Evolutionary conservation across 257 asterid genomes (phyloP), one percentile per base, ranked within the genome.

Genomic region (Solanum phureja): DNA sequence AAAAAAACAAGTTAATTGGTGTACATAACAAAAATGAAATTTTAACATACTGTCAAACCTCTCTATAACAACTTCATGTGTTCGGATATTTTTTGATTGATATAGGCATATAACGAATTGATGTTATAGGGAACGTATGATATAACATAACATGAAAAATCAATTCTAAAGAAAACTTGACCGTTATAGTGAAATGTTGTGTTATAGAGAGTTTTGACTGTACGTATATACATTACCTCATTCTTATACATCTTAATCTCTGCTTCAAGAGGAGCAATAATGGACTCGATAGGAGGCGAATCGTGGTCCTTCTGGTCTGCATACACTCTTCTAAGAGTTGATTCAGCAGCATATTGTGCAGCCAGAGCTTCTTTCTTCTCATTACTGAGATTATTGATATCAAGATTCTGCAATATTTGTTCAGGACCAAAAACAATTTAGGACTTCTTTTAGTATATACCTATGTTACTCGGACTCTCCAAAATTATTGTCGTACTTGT

Each of bases 331-430:
- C 99, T 88, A 60, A 96, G 98, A 75, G 99, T 92, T 27, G 95
- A 92, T 91, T 96, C 98, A 73, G 98, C 98, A 79, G 98, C 98
- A 92, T 94, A 94, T 88, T 95, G 98, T 87, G 98, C 98, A 88
- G 94, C 87, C 88, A 95, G 35, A 46, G 98, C 98, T 90, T 91
- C 98, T 91, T 87, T 94, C 91, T 94, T 96, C 75, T 94, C 98
- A 79, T 94, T 86, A 14, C 37, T 49, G 86, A 94, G 94, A 88
- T 92, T 95, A 92, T 94, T 94, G 88, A 93, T 90, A 42, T 94
- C 95, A 33, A 95, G 98, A 90, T 92, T 96, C 98, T 96, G 95
- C 93, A 91, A 58, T 23, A 34, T 29, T 38, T 69, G 46, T 8
- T 85, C 79, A 12, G 5, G 1, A 21, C 73, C 62, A 37, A 58